These are phyloP conservation scores for Globisporangium emineosum DNA, from an alignment of 352 stramenopile genomes.

Conservation along the genomic window DNA sequence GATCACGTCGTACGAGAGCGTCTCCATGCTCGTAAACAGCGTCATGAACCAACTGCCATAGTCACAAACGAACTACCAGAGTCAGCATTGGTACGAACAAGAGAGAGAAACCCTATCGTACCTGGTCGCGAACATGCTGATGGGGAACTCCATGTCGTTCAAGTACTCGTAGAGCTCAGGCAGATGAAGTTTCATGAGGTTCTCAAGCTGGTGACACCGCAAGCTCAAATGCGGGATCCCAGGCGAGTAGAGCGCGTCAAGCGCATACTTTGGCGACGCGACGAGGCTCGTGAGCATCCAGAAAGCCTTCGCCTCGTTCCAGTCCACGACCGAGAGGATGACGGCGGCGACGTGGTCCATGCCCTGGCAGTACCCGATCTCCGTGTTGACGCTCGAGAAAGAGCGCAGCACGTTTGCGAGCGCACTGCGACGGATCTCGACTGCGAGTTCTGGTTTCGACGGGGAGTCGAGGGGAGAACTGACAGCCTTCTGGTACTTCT, in stretches of 20 bases:
- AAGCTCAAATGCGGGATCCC: constrained; percentile 56
- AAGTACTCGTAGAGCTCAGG: constrained; percentile 45
- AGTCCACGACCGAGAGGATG: constrained; percentile 60
- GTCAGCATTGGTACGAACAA: not conserved
- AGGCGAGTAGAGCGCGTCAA: constrained; percentile 59
- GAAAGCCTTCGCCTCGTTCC: constrained; percentile 64
- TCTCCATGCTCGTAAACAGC: constrained; percentile 76
- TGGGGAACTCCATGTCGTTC: constrained; percentile 53
- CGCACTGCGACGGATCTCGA: constrained; percentile 34
- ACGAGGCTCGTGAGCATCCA: constrained; percentile 67
- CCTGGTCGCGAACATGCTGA: constrained; percentile 68
- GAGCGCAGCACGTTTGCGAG: constrained; percentile 60
- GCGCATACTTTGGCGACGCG: constrained; percentile 47
- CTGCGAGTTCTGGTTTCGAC: constrained; percentile 7
- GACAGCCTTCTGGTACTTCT: constrained; percentile 19
- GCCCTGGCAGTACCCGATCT: constrained; percentile 74
- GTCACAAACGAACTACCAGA: not conserved
- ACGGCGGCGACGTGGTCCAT: constrained; percentile 70
- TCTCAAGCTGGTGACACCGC: constrained; percentile 69
- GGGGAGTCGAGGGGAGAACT: not conserved
- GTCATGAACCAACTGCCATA: constrained; percentile 78
- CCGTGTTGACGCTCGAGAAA: constrained; percentile 63
- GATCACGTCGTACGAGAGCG: constrained; percentile 54
- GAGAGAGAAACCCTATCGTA: constrained; percentile 17
- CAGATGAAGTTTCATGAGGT: constrained; percentile 39